Base-by-base conservation (phyloP, 2,329 filamentous ascomycete species). In the Xylariaceae sp. region DNA sequence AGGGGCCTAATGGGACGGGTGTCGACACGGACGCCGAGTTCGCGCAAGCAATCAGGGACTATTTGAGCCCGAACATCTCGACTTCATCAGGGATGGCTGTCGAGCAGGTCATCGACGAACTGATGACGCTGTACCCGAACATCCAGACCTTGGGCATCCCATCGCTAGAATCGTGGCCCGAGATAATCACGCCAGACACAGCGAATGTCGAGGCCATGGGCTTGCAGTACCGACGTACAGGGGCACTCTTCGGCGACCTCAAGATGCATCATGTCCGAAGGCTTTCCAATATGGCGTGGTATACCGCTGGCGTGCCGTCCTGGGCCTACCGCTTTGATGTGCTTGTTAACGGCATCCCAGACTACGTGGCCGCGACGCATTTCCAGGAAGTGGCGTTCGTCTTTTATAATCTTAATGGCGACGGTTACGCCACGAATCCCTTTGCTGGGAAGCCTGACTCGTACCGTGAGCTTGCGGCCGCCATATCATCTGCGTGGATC, bases 321-420 rank as follows among this genome's bases (percentile, higher is more conserved):
- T 74, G 69, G 43, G 60, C 63, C 1, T 74, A 73, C 51, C 70
- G 71, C 11, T 74, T 74, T 47, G 67, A 74, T 48, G 71, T 73
- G n/a, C 52, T 51, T 6, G 63, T 68, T 1, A 70, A 69, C 34
- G 69, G 67, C 1, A 17, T 66, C 3, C 60, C 62, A 3, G 53
- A 52, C 4, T 57, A 33, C 14, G 50, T 44, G 17, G 69, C 69
- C 7, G 65, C 73, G 7, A 66, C 65, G 3, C 72, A 81, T 17
- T 81, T 82, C 61, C 67, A 72, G 55, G 74, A 78, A 52, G 69
- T 80, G 17, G 67, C 74, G 6, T 73, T 81, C 49, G 71, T 74
- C n/a, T 79, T 82, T 52, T 66, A 70, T 39, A 76, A 74, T 45
- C 41, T 68, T 11, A 61, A 67, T 26, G 73, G 72, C 14, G 57